These are phyloP conservation scores for Lactarius tabidus DNA, from an alignment of 768 basidiomycete genomes.

Conservation along the genomic window DNA sequence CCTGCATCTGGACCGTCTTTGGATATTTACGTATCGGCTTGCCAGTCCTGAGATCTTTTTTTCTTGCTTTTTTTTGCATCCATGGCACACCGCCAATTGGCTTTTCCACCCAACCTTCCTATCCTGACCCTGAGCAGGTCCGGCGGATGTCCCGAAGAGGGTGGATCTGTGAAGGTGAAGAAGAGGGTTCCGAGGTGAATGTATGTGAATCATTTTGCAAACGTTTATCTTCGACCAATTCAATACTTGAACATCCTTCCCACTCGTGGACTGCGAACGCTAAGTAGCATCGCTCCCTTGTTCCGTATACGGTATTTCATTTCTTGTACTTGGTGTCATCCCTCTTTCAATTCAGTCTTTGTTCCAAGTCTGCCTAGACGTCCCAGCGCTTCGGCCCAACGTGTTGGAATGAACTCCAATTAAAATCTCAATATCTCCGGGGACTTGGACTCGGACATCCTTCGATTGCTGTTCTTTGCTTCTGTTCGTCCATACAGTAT, in stretches of 20 bases:
- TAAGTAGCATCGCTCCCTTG: neutral
- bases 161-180: slow-evolving; percentile 4
- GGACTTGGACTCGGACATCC: too few species aligned
- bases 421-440: too few species aligned
- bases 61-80: slow-evolving; percentile 18
- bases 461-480: too few species aligned
- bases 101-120: slow-evolving; percentile 12
- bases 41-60: neutral
- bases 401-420: too few species aligned
- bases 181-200: slow-evolving; percentile 17
- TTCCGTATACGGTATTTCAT: too few species aligned
- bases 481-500: too few species aligned
- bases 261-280: neutral
- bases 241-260: neutral
- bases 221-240: neutral
- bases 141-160: slow-evolving; percentile 7
- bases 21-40: neutral
- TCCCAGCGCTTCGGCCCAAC: too few species aligned
- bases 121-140: neutral
- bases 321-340: too few species aligned
- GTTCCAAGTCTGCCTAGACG: too few species aligned
- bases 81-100: slow-evolving; percentile 14
- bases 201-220: too few species aligned
- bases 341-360: neutral
- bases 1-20: neutral